Evolutionary conservation across 2,329 filamentous ascomycete species (phyloP), one percentile per base, ranked within the genome.

Genomic region (Trichoderma cornu-damae): DNA sequence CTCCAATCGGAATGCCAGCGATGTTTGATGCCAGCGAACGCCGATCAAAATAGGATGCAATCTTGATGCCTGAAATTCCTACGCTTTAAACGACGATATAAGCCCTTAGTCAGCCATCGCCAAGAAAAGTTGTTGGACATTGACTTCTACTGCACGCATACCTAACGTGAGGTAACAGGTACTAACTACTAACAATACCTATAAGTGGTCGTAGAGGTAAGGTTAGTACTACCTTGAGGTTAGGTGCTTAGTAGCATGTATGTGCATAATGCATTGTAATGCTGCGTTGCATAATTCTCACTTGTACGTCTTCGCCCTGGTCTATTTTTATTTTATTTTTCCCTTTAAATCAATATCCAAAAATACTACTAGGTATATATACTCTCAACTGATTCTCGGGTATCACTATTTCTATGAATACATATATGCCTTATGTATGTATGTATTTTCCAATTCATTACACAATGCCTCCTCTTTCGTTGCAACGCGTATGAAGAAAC

Each of bases 321-420:
- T n/a, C n/a, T n/a, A n/a, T n/a, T n/a, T n/a, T n/a, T n/a, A n/a
- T n/a, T n/a, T n/a, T n/a, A n/a, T n/a, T n/a, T n/a, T n/a, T n/a
- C n/a, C n/a, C n/a, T n/a, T n/a, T n/a, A n/a, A n/a, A n/a, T 30
- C 1, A 46, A 30, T 42, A 42, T n/a, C n/a, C n/a, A 22, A 9
- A 42, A 24, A 42, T 46, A 46, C 8, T n/a, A 28, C n/a, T n/a
- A n/a, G n/a, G n/a, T 22, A 22, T 55, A 32, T 18, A 47, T 40
- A n/a, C n/a, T n/a, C n/a, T 32, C 35, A 56, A 35, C 6, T 24
- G n/a, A 32, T 32, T 40, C 6, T 48, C 38, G 52, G 53, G 53
- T 57, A 57, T 57, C 53, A 49, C 35, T 57, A 57, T 47, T 14
- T 46, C 11, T 57, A 57, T 6, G 43, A 28, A 6, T 3, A n/a